Percentiles rank a stretch among this genome's conserved stretches.
Evolutionary conservation across 1,139 yeast species (phyloP).

Genomic region (Spencermartinsiella ligniputridi): DNA sequence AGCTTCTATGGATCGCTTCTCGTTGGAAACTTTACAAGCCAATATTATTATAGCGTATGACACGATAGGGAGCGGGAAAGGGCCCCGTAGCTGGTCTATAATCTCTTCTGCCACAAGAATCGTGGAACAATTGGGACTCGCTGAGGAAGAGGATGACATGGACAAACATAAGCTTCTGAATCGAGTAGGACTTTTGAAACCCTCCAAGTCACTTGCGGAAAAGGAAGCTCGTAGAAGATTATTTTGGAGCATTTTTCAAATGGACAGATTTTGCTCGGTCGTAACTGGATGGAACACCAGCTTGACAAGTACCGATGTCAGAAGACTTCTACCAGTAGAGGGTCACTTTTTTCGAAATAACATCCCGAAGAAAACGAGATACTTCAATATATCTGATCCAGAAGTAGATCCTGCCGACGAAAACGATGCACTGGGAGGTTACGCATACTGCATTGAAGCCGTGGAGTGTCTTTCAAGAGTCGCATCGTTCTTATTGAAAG

Average conservation of each 20-base stretch:
- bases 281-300: conserved; percentile 25
- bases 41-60: conserved; percentile 24
- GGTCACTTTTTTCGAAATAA: conserved; percentile 17
- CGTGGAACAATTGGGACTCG: conserved; percentile 21
- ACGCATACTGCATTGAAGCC: conserved; percentile 24
- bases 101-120: conserved; percentile 20
- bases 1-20: conserved; percentile 20
- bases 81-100: conserved; percentile 23
- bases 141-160: conserved; percentile 18
- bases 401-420: conserved; percentile 12
- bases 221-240: conserved; percentile 22
- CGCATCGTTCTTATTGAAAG: conserved; percentile 15
- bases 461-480: conserved; percentile 21
- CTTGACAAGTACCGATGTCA: conserved; percentile 16
- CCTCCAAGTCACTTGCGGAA: conserved; percentile 16
- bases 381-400: conserved; percentile 18
- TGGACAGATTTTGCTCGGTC: conserved; percentile 26
- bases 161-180: conserved; percentile 12
- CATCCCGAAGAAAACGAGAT: conserved; percentile 15
- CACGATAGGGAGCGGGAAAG: conserved; percentile 22
- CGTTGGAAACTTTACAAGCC: conserved; percentile 25
- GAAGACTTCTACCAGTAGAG: conserved; percentile 21
- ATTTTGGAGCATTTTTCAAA: conserved; percentile 24
- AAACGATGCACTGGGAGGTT: conserved; percentile 22
- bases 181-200: conserved; percentile 15